Base-by-base conservation (phyloP, 805 yeast species). In the Millerozyma miso region DNA sequence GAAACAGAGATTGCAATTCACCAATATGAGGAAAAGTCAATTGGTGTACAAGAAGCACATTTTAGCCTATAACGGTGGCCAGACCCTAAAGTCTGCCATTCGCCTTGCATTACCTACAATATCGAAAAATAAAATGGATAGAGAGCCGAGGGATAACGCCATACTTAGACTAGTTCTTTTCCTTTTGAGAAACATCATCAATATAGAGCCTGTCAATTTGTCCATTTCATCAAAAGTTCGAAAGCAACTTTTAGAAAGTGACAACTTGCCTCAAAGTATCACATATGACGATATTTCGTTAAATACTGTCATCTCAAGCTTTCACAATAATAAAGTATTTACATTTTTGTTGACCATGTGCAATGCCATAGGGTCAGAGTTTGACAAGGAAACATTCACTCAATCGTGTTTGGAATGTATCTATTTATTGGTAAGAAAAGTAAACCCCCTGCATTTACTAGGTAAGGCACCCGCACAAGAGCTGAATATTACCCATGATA, bases 131-230 rank as follows among this genome's bases (percentile, higher is more conserved):
- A 74, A 69, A 51, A 54, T 62, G 1, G 81, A 83, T 16, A 74
- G 97, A 46, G 79, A 79, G 2, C 70, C 80, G 0, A 68, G 88
- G 31, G 97, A 90, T 51, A 80, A 80, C 44, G 82, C 82, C 35
- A 75, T 90, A 12, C 60, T 93, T 38, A 79, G 83, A 42, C 70
- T 91, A 45, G 87, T 85, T 19, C 63, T 90, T 13, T 79, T 78
- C 39, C 79, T 93, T 55, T 73, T 89, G 48, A 74, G 96, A 48
- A 93, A 93, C 58, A 52, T 93, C n/a, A 64, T 86, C 6, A 74
- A 80, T 33, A 88, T 91, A 29, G 88, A 84, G 50, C 91, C 90
- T 0, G 80, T 85, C 1, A 79, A 74, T 31, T 52, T 74, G 4
- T 73, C 81, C 1, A 61, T 80, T 6, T 64, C 79, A 2, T 62